Evolutionary conservation across 768 basidiomycete species (phyloP), one percentile per base, ranked within the genome.

Genomic region (Tephrocybe sp.): DNA sequence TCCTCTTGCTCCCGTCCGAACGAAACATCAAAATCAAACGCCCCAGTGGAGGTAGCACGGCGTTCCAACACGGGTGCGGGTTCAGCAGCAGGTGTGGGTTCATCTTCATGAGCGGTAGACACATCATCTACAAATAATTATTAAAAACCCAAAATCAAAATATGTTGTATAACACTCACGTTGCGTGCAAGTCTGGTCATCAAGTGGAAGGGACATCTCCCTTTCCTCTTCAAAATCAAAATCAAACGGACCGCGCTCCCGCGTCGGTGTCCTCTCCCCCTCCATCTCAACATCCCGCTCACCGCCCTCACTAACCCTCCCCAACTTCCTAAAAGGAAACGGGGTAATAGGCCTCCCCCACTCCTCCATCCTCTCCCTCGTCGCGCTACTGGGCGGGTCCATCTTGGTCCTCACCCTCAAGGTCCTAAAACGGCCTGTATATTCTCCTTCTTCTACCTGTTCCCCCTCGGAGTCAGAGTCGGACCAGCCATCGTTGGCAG

Each of bases 311-410:
- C 53, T 36, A 32, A 69, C 44, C 44, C 47, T 49, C 12, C 45
- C 39, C n/a, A 62, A 49, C 46, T 56, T 58, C 43, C 53, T 47
- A 35, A 57, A 64, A 5, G 83, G 87, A 62, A 78, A 86, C 0
- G 87, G 87, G 45, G 86, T 89, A 35, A 82, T 75, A 1, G 87
- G 87, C 9, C 82, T 72, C 2, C 87, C 86, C 86, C 87, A 87
- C 16, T 70, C 65, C 22, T 80, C 77, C 65, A 73, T 76, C 30
- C 79, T 70, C 5, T 58, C 67, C 26, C 69, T 64, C 16, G 80
- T 82, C 12, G 68, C 70, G 55, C 79, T 83, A 42, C 80, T 81
- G 3, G 84, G 83, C 1, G 86, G 84, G 53, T 85, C 87, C 15
- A 64, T 66, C 68, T 87, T 88, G 16, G 82, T 86, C 16, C 75